Conservation (phyloP, 2,329 filamentous ascomycete genomes). For the Nothophoma quercina region DNA sequence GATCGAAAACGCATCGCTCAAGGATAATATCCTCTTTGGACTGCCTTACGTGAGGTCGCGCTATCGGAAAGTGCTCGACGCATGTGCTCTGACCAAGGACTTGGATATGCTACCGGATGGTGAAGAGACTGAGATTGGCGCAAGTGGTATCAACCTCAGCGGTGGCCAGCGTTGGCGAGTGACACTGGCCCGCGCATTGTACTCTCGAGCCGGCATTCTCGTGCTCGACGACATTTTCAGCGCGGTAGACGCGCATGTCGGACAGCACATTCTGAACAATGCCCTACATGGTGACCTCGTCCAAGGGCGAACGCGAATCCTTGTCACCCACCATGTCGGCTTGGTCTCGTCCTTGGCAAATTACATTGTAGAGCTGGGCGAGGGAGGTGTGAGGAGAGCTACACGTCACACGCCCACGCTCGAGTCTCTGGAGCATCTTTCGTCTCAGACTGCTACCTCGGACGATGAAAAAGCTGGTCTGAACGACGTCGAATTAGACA, state of each 20-base stretch:
- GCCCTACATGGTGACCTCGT: conserved; percentile 21
- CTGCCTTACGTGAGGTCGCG: neutral
- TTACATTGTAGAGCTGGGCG: conserved; percentile 75
- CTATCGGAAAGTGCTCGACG: conserved; percentile 15
- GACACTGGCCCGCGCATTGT: conserved; percentile 49
- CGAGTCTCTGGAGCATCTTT: too few species aligned
- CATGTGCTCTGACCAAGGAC: conserved; percentile 13
- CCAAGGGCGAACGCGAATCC: conserved; percentile 69
- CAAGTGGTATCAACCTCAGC: conserved; percentile 48
- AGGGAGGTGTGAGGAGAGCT: conserved; percentile 55
- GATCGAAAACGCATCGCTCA: conserved; percentile 15
- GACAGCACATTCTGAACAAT: conserved; percentile 6
- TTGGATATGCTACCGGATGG: conserved; percentile 6
- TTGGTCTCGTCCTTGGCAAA: conserved; percentile 75
- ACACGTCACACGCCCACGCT: too few species aligned
- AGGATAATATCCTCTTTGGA: conserved; percentile 16
- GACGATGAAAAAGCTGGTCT: too few species aligned
- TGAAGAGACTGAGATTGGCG: conserved; percentile 12
- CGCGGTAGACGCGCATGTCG: conserved; percentile 49
- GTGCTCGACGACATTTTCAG: conserved; percentile 58
- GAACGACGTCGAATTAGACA: too few species aligned
- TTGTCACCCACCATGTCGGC: conserved; percentile 82
- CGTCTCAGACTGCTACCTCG: too few species aligned
- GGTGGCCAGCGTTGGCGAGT: conserved; percentile 58
- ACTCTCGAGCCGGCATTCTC: conserved; percentile 52